Percentiles rank a stretch among this genome's conserved stretches.
Conservation (phyloP, 169 alveolate genomes). For the Plasmodium gallinaceum region DNA sequence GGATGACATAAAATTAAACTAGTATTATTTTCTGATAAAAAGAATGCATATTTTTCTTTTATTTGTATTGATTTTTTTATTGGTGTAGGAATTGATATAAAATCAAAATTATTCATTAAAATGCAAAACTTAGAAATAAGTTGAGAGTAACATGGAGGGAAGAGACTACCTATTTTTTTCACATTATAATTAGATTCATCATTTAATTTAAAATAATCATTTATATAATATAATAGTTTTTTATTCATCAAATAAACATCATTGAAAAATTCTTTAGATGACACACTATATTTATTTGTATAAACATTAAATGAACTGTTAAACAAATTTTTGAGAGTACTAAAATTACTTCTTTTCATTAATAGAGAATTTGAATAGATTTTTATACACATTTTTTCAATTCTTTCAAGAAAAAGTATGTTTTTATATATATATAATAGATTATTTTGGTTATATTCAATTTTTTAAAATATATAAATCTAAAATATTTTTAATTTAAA, state of each 20-base stretch:
- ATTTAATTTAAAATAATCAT: conserved; percentile 48
- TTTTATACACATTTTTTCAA: conserved; percentile 1
- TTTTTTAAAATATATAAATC: neutral
- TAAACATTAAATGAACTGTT: conserved; percentile 39
- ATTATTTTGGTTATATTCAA: neutral
- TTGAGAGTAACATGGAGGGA: conserved; percentile 74
- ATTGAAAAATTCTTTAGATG: conserved; percentile 22
- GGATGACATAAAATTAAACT: conserved; percentile 77
- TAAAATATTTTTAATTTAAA: neutral
- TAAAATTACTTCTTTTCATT: conserved; percentile 22
- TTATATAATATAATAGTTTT: conserved; percentile 55
- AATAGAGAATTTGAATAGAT: neutral
- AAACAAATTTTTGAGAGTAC: conserved; percentile 36
- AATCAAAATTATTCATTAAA: conserved; percentile 66
- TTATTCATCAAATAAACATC: conserved; percentile 57
- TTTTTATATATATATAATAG: neutral
- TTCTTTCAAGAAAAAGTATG: neutral
- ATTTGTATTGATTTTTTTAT: conserved; percentile 61
- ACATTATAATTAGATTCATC: neutral
- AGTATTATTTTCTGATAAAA: conserved; percentile 60
- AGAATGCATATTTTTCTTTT: conserved; percentile 68
- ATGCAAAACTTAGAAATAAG: conserved; percentile 57
- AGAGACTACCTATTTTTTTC: conserved; percentile 56
- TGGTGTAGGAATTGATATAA: conserved; percentile 67
- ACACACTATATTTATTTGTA: conserved; percentile 34